phyloP scores from a whole-genome alignment of 129 eudicot species.

The Ambrosia trifida region DNA sequence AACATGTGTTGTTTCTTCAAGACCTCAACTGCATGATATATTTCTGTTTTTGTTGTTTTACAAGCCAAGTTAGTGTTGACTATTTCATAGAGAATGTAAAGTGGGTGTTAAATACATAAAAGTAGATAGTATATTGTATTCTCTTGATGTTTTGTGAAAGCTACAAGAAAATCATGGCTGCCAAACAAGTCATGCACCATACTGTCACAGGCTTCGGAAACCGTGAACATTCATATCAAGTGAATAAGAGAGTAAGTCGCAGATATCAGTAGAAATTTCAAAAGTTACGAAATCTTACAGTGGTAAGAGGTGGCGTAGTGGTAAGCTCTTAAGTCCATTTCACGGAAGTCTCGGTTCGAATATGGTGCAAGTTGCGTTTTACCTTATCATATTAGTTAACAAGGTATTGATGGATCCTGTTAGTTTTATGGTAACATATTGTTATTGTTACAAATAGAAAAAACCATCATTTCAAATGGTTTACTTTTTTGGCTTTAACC shows the following conservation, averaged over 20 bases:
- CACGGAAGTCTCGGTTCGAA: too few relatives aligned
- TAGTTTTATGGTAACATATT: too few relatives aligned
- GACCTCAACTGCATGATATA: conserved; percentile 5
- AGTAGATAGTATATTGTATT: not conserved
- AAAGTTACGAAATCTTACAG: conserved; percentile 67
- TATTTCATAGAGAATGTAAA: not conserved
- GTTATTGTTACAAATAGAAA: too few relatives aligned
- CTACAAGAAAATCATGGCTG: conserved; percentile 37
- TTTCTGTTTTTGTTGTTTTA: conserved; percentile 5
- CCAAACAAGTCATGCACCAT: conserved; percentile 44
- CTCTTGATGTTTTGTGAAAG: conserved; percentile 27
- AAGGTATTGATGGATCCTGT: too few relatives aligned
- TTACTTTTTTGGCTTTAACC: too few relatives aligned
- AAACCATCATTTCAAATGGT: too few relatives aligned
- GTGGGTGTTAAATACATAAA: not conserved
- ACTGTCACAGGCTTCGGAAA: conserved; percentile 34
- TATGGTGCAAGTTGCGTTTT: too few relatives aligned
- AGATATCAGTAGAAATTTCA: conserved; percentile 60
- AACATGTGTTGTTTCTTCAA: conserved; percentile 15
- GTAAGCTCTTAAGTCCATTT: too few relatives aligned
- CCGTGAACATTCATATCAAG: conserved; percentile 63
- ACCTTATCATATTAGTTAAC: too few relatives aligned
- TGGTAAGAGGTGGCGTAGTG: conserved; percentile 48
- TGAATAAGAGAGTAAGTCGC: conserved; percentile 62
- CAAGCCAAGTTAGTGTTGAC: not conserved